These are phyloP conservation scores for Microcos paniculata DNA, from an alignment of 345 rosid species.

Conservation along the genomic window DNA sequence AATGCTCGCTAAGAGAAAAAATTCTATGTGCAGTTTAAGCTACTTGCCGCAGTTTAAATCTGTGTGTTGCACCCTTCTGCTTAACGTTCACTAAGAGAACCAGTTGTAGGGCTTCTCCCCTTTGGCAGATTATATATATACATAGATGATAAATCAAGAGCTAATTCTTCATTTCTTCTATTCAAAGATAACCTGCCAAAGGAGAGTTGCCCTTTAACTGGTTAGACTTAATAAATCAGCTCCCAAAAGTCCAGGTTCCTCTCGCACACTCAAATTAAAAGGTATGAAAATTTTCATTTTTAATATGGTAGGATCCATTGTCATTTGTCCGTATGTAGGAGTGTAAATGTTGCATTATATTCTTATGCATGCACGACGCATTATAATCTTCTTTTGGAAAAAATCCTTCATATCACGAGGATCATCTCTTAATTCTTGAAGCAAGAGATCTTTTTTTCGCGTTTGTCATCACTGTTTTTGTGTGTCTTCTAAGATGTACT, in stretches of 20 bases:
- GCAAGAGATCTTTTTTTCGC: background rate
- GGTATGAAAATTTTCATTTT: too few species aligned
- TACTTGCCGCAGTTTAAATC: too few species aligned
- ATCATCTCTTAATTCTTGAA: background rate
- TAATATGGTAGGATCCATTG: slow-evolving; percentile 2
- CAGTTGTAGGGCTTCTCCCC: slow-evolving; percentile 65
- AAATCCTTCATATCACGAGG: background rate
- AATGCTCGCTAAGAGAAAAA: too few species aligned
- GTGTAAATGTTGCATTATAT: background rate
- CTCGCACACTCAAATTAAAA: background rate
- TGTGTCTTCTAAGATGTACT: background rate
- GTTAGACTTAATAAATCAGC: slow-evolving; percentile 39
- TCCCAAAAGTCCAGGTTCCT: background rate
- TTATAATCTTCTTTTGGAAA: background rate
- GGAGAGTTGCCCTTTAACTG: slow-evolving; percentile 95
- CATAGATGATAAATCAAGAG: background rate
- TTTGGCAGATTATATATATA: slow-evolving; percentile 47
- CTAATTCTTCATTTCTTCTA: background rate
- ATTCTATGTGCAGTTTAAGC: too few species aligned
- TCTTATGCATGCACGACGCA: background rate
- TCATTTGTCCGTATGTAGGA: background rate
- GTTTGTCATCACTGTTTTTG: background rate
- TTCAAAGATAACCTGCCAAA: slow-evolving; percentile 53
- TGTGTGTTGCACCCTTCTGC: background rate
- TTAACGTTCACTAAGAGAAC: slow-evolving; percentile 41